Evolutionary conservation across 2,329 filamentous ascomycete species (phyloP), one percentile per base, ranked within the genome.

Genomic region (Coniella lustricola): DNA sequence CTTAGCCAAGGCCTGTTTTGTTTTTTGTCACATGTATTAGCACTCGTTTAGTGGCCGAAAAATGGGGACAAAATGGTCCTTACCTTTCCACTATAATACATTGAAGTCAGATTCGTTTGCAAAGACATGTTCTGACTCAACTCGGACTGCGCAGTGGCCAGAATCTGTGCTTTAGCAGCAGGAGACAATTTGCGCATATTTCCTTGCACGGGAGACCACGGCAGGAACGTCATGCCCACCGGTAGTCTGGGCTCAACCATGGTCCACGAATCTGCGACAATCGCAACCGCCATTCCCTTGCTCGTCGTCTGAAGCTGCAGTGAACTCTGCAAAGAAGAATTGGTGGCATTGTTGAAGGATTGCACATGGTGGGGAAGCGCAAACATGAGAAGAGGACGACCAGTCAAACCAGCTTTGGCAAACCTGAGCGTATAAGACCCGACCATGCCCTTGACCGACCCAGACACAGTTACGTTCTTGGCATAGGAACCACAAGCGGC

Each of bases 21-120:
- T n/a, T n/a, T n/a, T n/a, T n/a, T n/a, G n/a, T n/a, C n/a, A n/a
- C n/a, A 29, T 29, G 44, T 60, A 21, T 48, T 13, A 43, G 45
- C 38, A 16, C 4, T 25, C 8, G 38, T 10, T 13, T 32, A 44
- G 51, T 55, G 20, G 12, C 7, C 20, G 13, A 2, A 4, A 13
- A 7, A 7, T n/a, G 22, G n/a, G 2, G 8, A 2, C 14, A 14
- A n/a, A 7, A 21, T 10, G 13, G 52, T n/a, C n/a, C 64, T 56
- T 52, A 77, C 85, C 73, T 91, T 97, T 57, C 93, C 93, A 57
- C 86, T 87, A 65, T 85, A 96, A 66, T 97, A 97, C 81, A 95
- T 90, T 33, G 89, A 95, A 62, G 91, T 79, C 32, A 87, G 71
- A 54, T 93, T 79, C 4, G 81, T 81, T 60, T 93, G 84, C 0